These are phyloP conservation scores for Chimonanthus praecox DNA, from an alignment of 164 flowering plant genomes.

Conservation along the genomic window DNA sequence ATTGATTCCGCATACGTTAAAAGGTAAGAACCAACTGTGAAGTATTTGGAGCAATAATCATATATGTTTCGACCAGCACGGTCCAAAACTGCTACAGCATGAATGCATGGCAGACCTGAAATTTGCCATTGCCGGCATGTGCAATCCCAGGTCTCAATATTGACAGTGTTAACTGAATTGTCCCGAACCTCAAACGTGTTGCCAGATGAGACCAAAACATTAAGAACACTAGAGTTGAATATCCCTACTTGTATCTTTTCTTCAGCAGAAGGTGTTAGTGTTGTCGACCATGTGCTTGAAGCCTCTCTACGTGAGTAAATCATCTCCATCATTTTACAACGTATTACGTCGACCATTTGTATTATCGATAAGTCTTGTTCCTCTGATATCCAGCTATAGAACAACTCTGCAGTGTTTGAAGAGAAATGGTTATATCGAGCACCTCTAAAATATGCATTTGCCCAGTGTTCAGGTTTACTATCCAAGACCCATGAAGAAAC, in stretches of 20 bases:
- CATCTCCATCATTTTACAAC: constrained; percentile 13
- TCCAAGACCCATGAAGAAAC: constrained; percentile 67
- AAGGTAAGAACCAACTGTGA: constrained; percentile 34
- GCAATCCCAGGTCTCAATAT: constrained; percentile 41
- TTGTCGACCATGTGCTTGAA: constrained; percentile 36
- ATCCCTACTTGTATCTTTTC: constrained; percentile 35
- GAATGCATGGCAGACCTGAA: constrained; percentile 56
- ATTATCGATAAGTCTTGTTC: constrained; percentile 1
- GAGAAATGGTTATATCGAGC: constrained; percentile 67
- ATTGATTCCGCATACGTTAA: constrained; percentile 41
- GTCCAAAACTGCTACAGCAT: constrained; percentile 59
- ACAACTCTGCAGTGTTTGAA: constrained; percentile 64
- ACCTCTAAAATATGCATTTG: constrained; percentile 69
- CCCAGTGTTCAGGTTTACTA: constrained; percentile 69
- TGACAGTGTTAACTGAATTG: constrained; percentile 29
- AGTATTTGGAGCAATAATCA: constrained; percentile 47
- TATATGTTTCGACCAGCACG: constrained; percentile 28
- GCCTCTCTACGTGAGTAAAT: constrained; percentile 7
- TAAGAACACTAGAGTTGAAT: constrained; percentile 30
- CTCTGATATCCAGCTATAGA: constrained; percentile 17
- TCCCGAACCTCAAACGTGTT: constrained; percentile 51
- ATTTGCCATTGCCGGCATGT: constrained; percentile 50
- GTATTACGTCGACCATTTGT: constrained; percentile 5
- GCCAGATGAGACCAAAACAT: constrained; percentile 45
- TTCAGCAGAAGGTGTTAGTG: constrained; percentile 50